Base-by-base conservation (phyloP, 2,329 filamentous ascomycete genomes). In the Hysterium pulicare region DNA sequence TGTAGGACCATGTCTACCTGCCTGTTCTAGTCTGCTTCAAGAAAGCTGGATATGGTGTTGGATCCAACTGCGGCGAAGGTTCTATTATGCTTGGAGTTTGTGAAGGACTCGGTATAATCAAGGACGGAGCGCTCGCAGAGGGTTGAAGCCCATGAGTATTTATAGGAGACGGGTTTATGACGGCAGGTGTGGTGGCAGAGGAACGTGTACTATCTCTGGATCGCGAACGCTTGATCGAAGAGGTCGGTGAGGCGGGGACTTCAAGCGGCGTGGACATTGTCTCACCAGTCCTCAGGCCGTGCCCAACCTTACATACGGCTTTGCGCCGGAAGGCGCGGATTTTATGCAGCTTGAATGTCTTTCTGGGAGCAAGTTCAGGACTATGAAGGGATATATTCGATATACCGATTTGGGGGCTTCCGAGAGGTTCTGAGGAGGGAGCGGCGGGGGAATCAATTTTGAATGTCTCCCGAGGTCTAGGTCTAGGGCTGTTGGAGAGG, bases 11-110 rank as follows among this genome's bases (percentile, higher is more conserved):
- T 53, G 50, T 49, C 47, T 42, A 64, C 74, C 48, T 69, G 75
- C 78, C 76, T 61, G 67, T 52, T 47, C 68, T 69, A 20, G 65
- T 70, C 41, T 76, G 61, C 26, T 65, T 66, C 43, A 84, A 64
- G 59, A 83, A 84, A 11, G 71, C 66, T 17, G 79, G 78, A 44
- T 78, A 63, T 30, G 55, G 55, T 2, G 53, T 57, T 15, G 47
- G 48, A 37, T 62, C 58, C 26, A 40, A 46, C 40, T 28, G 8
- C 24, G 51, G 22, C 33, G 50, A 30, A 34, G 48, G 36, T 41
- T 57, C 41, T 8, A 42, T 26, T 10, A 33, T 33, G 13, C 40
- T 41, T 4, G 48, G 37, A 21, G 41, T 26, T 15, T 49, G 31
- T 8, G 45, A 48, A 31, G 17, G 16, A 11, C 41, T 35, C 2